A percentile compares a stretch with the other conserved stretches of the same genome.
phyloP scores from a whole-genome alignment of 2,329 filamentous ascomycete species.

The Drechslerella stenobrocha region DNA sequence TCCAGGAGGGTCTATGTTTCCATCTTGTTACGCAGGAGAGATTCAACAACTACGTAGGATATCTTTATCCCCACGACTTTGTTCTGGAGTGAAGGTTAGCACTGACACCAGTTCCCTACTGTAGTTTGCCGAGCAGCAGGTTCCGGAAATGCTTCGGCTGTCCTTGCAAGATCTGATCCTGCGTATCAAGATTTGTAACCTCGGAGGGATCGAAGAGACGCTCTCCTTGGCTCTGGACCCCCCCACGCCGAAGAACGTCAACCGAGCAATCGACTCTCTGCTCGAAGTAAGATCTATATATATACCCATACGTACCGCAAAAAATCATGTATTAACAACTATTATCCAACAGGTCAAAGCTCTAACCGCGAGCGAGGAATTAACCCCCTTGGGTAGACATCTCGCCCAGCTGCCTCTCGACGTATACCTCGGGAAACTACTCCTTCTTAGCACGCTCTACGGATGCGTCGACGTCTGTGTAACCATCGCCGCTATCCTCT shows the following conservation, averaged over 20 bases:
- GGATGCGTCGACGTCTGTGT: slow-evolving; percentile 88
- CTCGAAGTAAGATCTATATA: slow-evolving; percentile 69
- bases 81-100: background rate
- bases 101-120: slow-evolving; percentile 6
- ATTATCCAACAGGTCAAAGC: slow-evolving; percentile 59
- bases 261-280: slow-evolving; percentile 86
- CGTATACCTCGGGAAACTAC: slow-evolving; percentile 91
- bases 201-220: slow-evolving; percentile 89
- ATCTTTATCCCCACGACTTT: background rate
- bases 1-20: slow-evolving; percentile 92
- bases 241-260: slow-evolving; percentile 87
- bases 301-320: slow-evolving; percentile 56
- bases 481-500: slow-evolving; percentile 88
- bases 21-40: slow-evolving; percentile 90
- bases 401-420: slow-evolving; percentile 87
- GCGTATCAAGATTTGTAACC: slow-evolving; percentile 94
- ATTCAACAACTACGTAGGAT: slow-evolving; percentile 68
- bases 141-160: slow-evolving; percentile 90
- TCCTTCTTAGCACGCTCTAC: slow-evolving; percentile 82
- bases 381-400: slow-evolving; percentile 84
- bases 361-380: slow-evolving; percentile 75
- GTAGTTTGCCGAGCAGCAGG: slow-evolving; percentile 86
- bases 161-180: slow-evolving; percentile 94
- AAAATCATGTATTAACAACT: background rate
- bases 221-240: slow-evolving; percentile 85